Evolutionary conservation across 2,329 filamentous ascomycete genomes (phyloP), one percentile per base, ranked within the genome.

Genomic region (Ampelomyces quisqualis): DNA sequence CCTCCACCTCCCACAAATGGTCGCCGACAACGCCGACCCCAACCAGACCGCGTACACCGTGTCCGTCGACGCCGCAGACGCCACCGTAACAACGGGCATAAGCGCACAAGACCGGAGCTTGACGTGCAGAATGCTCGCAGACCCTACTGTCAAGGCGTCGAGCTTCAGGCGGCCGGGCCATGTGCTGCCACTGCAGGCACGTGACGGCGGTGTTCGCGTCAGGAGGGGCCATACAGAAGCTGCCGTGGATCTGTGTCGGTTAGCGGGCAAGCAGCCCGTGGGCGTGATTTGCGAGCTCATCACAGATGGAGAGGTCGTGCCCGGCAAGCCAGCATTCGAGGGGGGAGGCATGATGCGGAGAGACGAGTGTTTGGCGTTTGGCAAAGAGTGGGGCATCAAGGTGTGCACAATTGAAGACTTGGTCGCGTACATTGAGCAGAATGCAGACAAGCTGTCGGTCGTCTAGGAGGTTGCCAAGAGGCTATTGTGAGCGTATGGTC

Each of bases 371-470:
- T 75, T 98, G 62, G 79, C 77, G 35, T 98, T 98, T 77, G 93
- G 90, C 19, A 82, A 82, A 70, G 83, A 78, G 70, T 97, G 86
- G 83, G 90, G 90, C 4, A 75, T 98, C 56, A 93, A 86, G 75
- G 89, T 95, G 44, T 95, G 90, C 72, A 97, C 93, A 20, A 97
- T 98, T 71, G 90, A 91, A 65, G 90, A 91, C 70, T 70, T 98
- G 71, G 85, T 91, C 19, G 76, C 74, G 42, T 86, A 94, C 67
- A 73, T 95, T 43, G 85, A 93, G 69, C 84, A 82, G 74, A 83
- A 77, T 26, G 84, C 90, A 72, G 84, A 83, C 5, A 67, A 62
- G 55, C 34, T 67, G 47, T 34, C 36, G 23, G 7, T 18, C 4
- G 19, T 40, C 3, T n/a, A 36, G 15, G 10, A 14, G 4, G 6